Percentiles rank a stretch among this genome's conserved stretches.
Evolutionary conservation across 345 rosid species (phyloP).

Genomic region (Citrus hindsii): DNA sequence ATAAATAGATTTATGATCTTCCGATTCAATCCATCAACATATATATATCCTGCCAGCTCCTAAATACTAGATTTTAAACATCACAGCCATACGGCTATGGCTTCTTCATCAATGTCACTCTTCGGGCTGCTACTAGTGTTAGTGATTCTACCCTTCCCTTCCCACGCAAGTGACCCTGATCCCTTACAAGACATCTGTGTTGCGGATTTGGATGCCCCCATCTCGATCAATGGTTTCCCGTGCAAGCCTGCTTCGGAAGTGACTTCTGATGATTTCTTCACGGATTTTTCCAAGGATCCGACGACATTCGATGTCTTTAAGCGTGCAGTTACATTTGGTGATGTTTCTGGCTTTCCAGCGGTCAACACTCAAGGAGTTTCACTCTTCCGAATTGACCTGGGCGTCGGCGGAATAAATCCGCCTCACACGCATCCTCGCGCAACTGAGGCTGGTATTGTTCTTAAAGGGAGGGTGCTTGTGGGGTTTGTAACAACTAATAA

Average conservation of each 20-base stretch:
- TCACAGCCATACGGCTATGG: too few relatives aligned
- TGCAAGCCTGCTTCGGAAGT: constrained; percentile 53
- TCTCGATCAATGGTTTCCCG: constrained; percentile 63
- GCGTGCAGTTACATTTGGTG: constrained; percentile 24
- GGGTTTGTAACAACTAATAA: constrained; percentile 54
- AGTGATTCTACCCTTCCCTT: constrained; percentile 34
- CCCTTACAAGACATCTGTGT: constrained; percentile 74
- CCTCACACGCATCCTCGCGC: constrained; percentile 78
- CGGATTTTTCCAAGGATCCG: constrained; percentile 38
- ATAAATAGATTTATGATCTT: too few relatives aligned
- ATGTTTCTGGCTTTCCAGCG: constrained; percentile 58
- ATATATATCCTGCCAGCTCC: too few relatives aligned
- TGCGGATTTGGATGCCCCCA: constrained; percentile 36
- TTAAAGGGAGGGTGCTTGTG: constrained; percentile 56
- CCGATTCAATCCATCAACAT: too few relatives aligned
- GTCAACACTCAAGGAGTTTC: constrained; percentile 64
- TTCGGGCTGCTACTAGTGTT: constrained; percentile 18
- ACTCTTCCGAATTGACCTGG: constrained; percentile 66
- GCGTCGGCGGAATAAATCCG: constrained; percentile 57
- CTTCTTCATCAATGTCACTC: constrained; percentile 11
- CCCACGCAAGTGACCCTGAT: constrained; percentile 48
- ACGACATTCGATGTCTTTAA: constrained; percentile 41
- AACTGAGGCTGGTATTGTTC: constrained; percentile 45
- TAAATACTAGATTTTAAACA: too few relatives aligned
- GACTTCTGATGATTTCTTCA: constrained; percentile 67